These are phyloP conservation scores for Verruconis gallopava DNA, from an alignment of 2,329 filamentous ascomycete genomes.

Conservation along the genomic window DNA sequence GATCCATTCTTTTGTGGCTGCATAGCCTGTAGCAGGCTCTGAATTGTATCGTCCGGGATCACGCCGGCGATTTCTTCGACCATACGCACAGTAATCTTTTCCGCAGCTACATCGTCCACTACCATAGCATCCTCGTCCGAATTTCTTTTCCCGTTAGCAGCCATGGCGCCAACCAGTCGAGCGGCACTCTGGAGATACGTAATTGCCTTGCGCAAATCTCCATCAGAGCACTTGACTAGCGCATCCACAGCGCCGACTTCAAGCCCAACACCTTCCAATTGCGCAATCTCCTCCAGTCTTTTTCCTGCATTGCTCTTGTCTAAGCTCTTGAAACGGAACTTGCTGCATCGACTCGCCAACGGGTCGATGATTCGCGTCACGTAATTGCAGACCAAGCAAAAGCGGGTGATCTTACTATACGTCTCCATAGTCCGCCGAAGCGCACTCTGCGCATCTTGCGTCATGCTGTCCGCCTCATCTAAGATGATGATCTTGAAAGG, in stretches of 20 bases:
- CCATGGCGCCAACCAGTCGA: slow-evolving; percentile 59
- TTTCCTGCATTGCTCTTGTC: slow-evolving; percentile 73
- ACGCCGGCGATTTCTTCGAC: slow-evolving; percentile 95
- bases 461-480: slow-evolving; percentile 98
- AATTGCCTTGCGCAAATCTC: slow-evolving; percentile 90
- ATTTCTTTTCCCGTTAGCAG: slow-evolving; percentile 28
- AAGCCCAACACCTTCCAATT: slow-evolving; percentile 60
- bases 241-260: slow-evolving; percentile 72
- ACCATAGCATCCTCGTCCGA: slow-evolving; percentile 43
- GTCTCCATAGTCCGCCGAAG: slow-evolving; percentile 95
- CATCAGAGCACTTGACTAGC: slow-evolving; percentile 77
- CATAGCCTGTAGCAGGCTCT: slow-evolving; percentile 59
- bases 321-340: slow-evolving; percentile 94
- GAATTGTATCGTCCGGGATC: slow-evolving; percentile 64
- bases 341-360: slow-evolving; percentile 81
- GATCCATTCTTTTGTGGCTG: slow-evolving; percentile 52
- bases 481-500: slow-evolving; percentile 99
- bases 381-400: slow-evolving; percentile 97
- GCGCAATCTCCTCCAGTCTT: slow-evolving; percentile 71
- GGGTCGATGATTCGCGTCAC: slow-evolving; percentile 97
- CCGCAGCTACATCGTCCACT: slow-evolving; percentile 21
- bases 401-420: slow-evolving; percentile 89
- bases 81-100: slow-evolving; percentile 57
- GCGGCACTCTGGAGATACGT: slow-evolving; percentile 95
- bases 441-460: slow-evolving; percentile 90